Conservation (phyloP, 2,329 filamentous ascomycete species). For the Hyphodiscus sp. region DNA sequence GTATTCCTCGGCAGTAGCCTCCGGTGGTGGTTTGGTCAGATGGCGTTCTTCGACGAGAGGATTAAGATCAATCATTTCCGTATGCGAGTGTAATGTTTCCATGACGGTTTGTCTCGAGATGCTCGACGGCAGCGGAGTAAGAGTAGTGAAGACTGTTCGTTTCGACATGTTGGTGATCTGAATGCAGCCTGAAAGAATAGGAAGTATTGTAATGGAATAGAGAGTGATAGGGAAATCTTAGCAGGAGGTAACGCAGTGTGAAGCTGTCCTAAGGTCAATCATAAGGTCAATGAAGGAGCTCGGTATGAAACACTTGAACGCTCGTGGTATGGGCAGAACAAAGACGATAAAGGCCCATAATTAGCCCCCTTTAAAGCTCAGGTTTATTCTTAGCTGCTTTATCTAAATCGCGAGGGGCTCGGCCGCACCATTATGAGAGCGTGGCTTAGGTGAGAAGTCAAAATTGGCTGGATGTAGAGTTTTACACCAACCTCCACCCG, state of each 20-base stretch:
- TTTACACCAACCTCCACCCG: background rate
- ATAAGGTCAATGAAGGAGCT: background rate
- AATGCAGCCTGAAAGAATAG: background rate
- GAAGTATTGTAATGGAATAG: background rate
- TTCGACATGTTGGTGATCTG: slow-evolving; percentile 22
- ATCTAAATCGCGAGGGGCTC: background rate
- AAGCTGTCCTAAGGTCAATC: background rate
- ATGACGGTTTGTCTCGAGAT: slow-evolving; percentile 66
- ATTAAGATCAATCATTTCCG: slow-evolving; percentile 82
- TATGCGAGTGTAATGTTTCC: slow-evolving; percentile 69
- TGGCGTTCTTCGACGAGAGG: slow-evolving; percentile 71
- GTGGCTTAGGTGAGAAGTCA: background rate
- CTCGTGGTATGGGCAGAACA: too few relatives aligned
- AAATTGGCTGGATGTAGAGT: background rate
- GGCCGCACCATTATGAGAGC: background rate
- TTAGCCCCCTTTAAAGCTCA: background rate
- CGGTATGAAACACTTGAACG: background rate
- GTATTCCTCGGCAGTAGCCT: slow-evolving; percentile 64
- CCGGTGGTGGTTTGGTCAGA: slow-evolving; percentile 58
- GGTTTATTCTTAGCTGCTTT: background rate
- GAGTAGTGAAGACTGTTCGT: slow-evolving; percentile 61
- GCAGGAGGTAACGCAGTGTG: background rate
- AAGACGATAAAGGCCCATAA: background rate
- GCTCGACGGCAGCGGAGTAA: slow-evolving; percentile 67
- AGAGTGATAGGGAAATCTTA: too few relatives aligned